These are phyloP conservation scores for Aspergillus versicolor DNA, from an alignment of 2,329 filamentous ascomycete genomes.

Conservation along the genomic window DNA sequence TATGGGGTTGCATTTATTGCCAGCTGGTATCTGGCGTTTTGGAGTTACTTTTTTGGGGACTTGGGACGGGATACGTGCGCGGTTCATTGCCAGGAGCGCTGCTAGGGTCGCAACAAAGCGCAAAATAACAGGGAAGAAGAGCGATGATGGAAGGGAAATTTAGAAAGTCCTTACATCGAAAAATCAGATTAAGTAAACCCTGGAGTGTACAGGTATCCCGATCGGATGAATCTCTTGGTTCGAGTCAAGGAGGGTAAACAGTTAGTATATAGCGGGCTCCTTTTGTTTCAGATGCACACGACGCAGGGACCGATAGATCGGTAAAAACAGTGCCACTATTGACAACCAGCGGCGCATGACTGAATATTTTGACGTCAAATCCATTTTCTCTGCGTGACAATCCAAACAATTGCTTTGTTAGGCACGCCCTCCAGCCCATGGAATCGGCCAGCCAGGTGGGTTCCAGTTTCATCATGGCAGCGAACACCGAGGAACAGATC, in stretches of 20 bases:
- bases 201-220: conserved; percentile 8
- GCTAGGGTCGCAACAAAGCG: background rate
- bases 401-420: conserved; percentile 5
- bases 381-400: conserved; percentile 3
- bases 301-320: conserved; percentile 5
- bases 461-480: background rate
- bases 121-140: conserved; percentile 2
- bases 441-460: background rate
- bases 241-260: background rate
- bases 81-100: conserved; percentile 10
- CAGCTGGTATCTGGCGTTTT: conserved; percentile 24
- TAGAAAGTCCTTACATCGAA: conserved; percentile 16
- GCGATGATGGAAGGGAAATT: conserved; percentile 2
- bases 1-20: conserved; percentile 22
- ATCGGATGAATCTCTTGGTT: background rate
- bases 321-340: conserved; percentile 1
- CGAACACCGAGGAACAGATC: background rate
- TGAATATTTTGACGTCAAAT: conserved; percentile 2
- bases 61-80: conserved; percentile 8
- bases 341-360: background rate
- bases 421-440: background rate
- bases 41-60: conserved; percentile 20
- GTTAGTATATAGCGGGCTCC: background rate
- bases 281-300: conserved; percentile 10
- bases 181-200: conserved; percentile 12